phyloP scores from a whole-genome alignment of 148 eudicot species.

The Dysphania ambrosioides region DNA sequence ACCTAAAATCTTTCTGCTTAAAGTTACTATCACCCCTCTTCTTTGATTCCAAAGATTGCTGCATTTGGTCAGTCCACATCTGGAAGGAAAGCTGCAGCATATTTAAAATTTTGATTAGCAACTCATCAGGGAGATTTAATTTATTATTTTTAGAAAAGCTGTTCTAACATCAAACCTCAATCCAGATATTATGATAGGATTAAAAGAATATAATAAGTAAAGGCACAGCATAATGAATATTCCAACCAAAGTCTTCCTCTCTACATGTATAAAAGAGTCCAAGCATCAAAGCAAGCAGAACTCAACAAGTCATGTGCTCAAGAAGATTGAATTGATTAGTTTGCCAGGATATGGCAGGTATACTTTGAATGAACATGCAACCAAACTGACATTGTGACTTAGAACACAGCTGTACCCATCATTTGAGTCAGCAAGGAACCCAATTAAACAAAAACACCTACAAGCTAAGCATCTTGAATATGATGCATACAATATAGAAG shows the following conservation, averaged over 20 bases:
- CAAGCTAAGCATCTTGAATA: not conserved
- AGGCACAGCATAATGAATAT: not conserved
- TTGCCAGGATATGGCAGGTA: not conserved
- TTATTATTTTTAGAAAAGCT: not conserved
- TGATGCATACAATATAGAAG: too few relatives aligned
- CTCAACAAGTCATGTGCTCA: not conserved
- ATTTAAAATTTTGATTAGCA: slow-evolving; percentile 8
- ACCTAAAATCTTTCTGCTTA: slow-evolving; percentile 48
- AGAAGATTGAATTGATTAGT: not conserved
- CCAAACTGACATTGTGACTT: too few relatives aligned
- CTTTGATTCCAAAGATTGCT: slow-evolving; percentile 52
- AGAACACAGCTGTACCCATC: too few relatives aligned
- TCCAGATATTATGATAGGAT: not conserved
- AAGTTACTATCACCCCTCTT: slow-evolving; percentile 57
- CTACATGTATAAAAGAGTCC: not conserved
- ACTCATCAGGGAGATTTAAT: not conserved
- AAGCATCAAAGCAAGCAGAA: not conserved
- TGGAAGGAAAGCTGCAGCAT: slow-evolving; percentile 61
- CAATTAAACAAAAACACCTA: too few relatives aligned
- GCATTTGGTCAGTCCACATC: slow-evolving; percentile 75
- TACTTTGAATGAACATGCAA: too few relatives aligned
- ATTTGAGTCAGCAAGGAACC: too few relatives aligned
- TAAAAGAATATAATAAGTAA: not conserved
- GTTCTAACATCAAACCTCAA: not conserved
- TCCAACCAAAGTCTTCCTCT: not conserved